Evolutionary conservation across 352 stramenopile species (phyloP).

Genomic region (Phytophthora agathidicida): DNA sequence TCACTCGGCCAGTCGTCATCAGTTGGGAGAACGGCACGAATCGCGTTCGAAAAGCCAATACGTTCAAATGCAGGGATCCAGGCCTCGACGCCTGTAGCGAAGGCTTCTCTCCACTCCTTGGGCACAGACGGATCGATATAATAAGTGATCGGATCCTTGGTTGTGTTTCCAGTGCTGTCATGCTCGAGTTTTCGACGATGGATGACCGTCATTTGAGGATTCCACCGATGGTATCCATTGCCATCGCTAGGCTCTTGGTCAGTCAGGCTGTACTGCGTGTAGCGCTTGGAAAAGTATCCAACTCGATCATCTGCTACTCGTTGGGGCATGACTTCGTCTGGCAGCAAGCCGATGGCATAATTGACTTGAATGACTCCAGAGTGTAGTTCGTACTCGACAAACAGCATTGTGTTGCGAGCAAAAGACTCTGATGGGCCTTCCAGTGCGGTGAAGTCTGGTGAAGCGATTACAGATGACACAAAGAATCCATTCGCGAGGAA

Average conservation of each 20-base stretch:
- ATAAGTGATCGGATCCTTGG: slow-evolving; percentile 68
- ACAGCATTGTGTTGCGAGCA: slow-evolving; percentile 71
- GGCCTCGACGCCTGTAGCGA: slow-evolving; percentile 69
- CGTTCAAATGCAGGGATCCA: slow-evolving; percentile 82
- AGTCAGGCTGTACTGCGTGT: slow-evolving; percentile 56
- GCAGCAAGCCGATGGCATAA: slow-evolving; percentile 78
- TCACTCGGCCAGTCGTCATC: slow-evolving; percentile 80
- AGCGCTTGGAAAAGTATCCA: slow-evolving; percentile 79
- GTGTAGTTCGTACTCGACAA: slow-evolving; percentile 79
- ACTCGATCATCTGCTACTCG: slow-evolving; percentile 78
- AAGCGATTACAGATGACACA: slow-evolving; percentile 52
- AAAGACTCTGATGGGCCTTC: slow-evolving; percentile 56
- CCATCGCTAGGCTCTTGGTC: slow-evolving; percentile 34
- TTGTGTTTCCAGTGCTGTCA: slow-evolving; percentile 38
- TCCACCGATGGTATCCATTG: slow-evolving; percentile 57
- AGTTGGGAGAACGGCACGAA: slow-evolving; percentile 66
- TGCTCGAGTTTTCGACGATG: slow-evolving; percentile 72
- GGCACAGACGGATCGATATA: slow-evolving; percentile 89
- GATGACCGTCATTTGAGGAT: slow-evolving; percentile 67
- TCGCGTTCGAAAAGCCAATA: slow-evolving; percentile 74
- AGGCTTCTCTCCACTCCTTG: slow-evolving; percentile 58
- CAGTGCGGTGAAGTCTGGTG: slow-evolving; percentile 22
- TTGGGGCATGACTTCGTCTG: slow-evolving; percentile 56
- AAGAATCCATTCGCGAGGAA: slow-evolving; percentile 84
- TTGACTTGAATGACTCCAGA: slow-evolving; percentile 58